Evolutionary conservation across 805 yeast genomes (phyloP), one percentile per base, ranked within the genome.

Genomic region (Zygosaccharomyces rouxii): DNA sequence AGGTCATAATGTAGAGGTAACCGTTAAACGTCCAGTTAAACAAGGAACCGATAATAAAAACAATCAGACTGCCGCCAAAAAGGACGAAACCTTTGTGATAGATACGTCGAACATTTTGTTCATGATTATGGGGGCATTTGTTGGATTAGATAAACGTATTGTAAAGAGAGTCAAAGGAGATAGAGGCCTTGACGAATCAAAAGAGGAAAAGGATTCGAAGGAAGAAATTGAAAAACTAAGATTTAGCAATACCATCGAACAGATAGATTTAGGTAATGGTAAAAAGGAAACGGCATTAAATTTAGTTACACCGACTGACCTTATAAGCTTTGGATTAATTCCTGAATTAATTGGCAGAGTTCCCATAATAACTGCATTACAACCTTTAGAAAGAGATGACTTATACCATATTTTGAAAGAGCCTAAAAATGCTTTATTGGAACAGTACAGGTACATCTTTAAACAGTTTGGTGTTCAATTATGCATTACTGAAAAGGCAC

Each of bases 311-410:
- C 77, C 83, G 2, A 71, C 72, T 35, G 84, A 80, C 55, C 57
- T 80, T 28, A 72, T 73, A 1, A 55, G 72, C 28, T 80, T 63
- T 60, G 85, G 85, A 1, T 53, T 80, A 59, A 79, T 80, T 28
- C 84, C 85, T 0, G 85, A 80, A 56, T 60, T 80, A 3, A 69
- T 80, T 19, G 85, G 85, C 4, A 68, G 85, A 52, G 77, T 80
- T 9, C 84, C 85, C 1, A 67, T 78, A 2, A 68, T 79, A 3
- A 72, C 83, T 0, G 73, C 79, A 1, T 57, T 80, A 38, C 70
- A 72, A 39, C 74, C 79, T 4, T 61, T 80, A 35, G 64, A 74
- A 14, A 70, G 68, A 43, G 58, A 64, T 0, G 80, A 80, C 53
- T 59, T 80, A 19, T 69, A 70, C 35, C 67, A 75, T n/a, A 77